These are phyloP conservation scores for Triticum urartu DNA, from an alignment of 176 grass and related monocot species.

Conservation along the genomic window DNA sequence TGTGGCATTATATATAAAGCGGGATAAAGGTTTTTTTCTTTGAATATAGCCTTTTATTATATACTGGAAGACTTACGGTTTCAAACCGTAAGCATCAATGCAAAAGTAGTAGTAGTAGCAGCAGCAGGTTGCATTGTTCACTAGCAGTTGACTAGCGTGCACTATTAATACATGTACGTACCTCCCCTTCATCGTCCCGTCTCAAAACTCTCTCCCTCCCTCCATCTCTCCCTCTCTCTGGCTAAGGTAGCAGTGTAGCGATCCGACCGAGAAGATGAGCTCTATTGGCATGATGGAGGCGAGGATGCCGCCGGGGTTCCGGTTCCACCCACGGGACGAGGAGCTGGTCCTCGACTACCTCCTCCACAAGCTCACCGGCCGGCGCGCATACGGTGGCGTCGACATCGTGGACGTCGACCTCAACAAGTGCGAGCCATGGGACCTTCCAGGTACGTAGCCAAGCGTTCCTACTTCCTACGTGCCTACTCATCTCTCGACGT, in stretches of 20 bases:
- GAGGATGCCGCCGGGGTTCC: slow-evolving; percentile 78
- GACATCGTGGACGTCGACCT: slow-evolving; percentile 74
- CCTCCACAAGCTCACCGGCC: slow-evolving; percentile 48
- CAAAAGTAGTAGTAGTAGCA: background rate
- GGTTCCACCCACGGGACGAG: slow-evolving; percentile 87
- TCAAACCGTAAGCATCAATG: background rate
- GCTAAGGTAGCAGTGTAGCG: background rate
- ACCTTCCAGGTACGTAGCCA: slow-evolving; percentile 52
- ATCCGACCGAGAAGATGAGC: slow-evolving; percentile 31
- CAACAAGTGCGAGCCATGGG: slow-evolving; percentile 93
- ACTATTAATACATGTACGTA: slow-evolving; percentile 20
- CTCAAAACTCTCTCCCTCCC: background rate
- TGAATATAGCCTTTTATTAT: no score
- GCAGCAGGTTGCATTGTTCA: background rate
- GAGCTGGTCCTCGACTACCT: slow-evolving; percentile 89
- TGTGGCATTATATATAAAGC: no score
- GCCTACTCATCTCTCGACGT: background rate
- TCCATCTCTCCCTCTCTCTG: background rate
- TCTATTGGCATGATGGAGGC: slow-evolving; percentile 79
- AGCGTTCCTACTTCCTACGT: background rate
- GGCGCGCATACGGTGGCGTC: slow-evolving; percentile 9
- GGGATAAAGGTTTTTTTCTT: no score
- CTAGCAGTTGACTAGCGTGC: background rate
- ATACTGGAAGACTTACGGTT: no score
- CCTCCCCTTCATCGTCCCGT: background rate